phyloP scores from a whole-genome alignment of 2,329 filamentous ascomycete genomes.

The Clarireedia homoeocarpa region DNA sequence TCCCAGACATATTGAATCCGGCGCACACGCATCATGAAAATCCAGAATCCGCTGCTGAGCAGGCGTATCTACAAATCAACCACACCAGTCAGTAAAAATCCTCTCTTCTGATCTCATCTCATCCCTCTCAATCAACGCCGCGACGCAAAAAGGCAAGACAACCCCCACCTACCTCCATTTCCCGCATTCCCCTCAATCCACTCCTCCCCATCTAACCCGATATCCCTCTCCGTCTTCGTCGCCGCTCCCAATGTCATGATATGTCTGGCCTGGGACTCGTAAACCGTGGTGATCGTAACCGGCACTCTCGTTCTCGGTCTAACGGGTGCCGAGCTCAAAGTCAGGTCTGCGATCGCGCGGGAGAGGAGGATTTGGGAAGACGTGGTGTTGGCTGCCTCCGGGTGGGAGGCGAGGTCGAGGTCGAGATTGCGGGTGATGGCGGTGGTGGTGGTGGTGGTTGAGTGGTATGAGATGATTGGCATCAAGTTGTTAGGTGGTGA shows the following conservation, averaged over 20 bases:
- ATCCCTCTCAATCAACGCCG: no score
- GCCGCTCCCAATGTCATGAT: constrained; percentile 25
- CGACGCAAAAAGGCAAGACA: no score
- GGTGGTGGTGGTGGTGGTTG: constrained; percentile 9
- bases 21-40: not conserved
- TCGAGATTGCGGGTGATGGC: no score
- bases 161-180: not conserved
- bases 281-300: constrained; percentile 23
- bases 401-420: constrained; percentile 14
- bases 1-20: not conserved
- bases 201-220: not conserved
- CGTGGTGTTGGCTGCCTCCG: constrained; percentile 30
- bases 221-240: constrained; percentile 3
- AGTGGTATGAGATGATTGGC: constrained; percentile 21
- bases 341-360: constrained; percentile 34
- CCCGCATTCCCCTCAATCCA: not conserved
- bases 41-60: not conserved
- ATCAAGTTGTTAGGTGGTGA: constrained; percentile 6
- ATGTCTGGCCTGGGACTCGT: constrained; percentile 22
- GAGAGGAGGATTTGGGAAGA: constrained; percentile 41
- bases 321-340: not conserved
- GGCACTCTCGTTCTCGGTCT: constrained; percentile 6
- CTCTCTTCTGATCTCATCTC: no score
- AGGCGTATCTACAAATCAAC: not conserved
- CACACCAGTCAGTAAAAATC: not conserved